A percentile compares a stretch with the other conserved stretches of the same genome.
These are phyloP conservation scores for Populus ilicifolia DNA, from an alignment of 345 rosid species.

Conservation along the genomic window DNA sequence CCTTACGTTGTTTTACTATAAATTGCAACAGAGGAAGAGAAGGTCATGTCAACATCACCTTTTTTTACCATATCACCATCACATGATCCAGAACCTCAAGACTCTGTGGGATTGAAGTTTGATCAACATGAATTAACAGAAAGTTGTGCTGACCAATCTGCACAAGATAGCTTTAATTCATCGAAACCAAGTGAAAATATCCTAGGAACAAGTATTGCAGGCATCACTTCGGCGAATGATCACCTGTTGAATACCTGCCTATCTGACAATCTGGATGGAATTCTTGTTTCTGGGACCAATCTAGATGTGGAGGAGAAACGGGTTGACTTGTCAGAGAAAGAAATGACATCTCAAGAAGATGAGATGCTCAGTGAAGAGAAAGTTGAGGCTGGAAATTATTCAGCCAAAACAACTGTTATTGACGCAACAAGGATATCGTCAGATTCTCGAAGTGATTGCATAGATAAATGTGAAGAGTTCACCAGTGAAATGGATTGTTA, in stretches of 20 bases:
- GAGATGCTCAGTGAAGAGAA: conserved; percentile 14
- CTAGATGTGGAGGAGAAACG: background rate
- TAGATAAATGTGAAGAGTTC: conserved; percentile 10
- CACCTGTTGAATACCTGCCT: background rate
- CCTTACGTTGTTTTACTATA: background rate
- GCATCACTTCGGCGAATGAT: conserved; percentile 17
- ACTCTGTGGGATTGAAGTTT: conserved; percentile 10
- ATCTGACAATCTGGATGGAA: conserved; percentile 4
- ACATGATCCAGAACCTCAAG: conserved; percentile 17
- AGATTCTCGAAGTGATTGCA: conserved; percentile 4
- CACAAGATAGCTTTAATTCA: conserved; percentile 2
- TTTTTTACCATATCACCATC: conserved; percentile 3
- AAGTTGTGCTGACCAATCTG: background rate
- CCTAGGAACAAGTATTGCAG: conserved; percentile 15
- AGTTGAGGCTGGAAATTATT: conserved; percentile 7
- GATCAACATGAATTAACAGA: conserved; percentile 12
- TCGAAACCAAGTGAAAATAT: background rate
- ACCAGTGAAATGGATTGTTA: conserved; percentile 7
- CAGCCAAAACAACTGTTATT: background rate
- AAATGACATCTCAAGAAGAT: conserved; percentile 6
- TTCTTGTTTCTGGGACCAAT: conserved; percentile 9
- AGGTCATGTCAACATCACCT: background rate
- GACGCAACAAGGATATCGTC: background rate
- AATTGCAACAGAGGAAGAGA: conserved; percentile 24
- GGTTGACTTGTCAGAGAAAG: background rate